Base-by-base conservation (phyloP, 176 grass and related monocot genomes). In the Oryza glumipatula region DNA sequence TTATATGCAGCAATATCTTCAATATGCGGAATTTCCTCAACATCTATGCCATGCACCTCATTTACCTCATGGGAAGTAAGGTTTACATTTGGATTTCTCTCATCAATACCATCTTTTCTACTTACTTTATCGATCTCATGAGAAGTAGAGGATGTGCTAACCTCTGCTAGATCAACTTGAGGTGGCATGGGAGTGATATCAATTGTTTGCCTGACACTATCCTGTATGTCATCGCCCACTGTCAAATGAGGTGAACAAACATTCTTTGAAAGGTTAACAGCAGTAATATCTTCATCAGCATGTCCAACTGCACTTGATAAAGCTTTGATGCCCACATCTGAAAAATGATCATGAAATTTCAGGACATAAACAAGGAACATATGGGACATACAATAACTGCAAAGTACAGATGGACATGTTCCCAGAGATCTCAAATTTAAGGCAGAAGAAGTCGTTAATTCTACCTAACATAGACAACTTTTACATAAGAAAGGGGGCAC, bases 21-120 rank as follows among this genome's bases (percentile, higher is more conserved):
- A 45, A 26, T 63, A 14, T 82, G 72, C 3, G 26, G 72, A 26
- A 82, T 82, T 77, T 85, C 78, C 24, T 81, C 78, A 66, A 81
- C 5, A 26, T 66, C 78, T 51, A 71, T 17, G 15, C 45, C 30
- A 14, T 22, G 21, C 51, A 49, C n/a, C 41, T 80, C 47, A 61
- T 58, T 26, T 68, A 4, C 12, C 48, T 80, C 76, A 49, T 8
- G 2, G 49, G 46, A 78, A 30, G 60, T 38, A 78, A 51, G 7
- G 28, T 69, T 39, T 56, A 41, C 78, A 58, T 78, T 73, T 21
- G 35, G 83, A 44, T 13, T 26, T 41, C 72, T 58, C 15, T 67
- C 60, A 0, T 82, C 79, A 73, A 67, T 33, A 47, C 66, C 78
- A 54, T 82, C 39, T 54, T 51, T 66, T 24, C 54, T 72, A 72